A percentile compares a stretch with the other conserved stretches of the same genome.
phyloP scores from a whole-genome alignment of 2,329 filamentous ascomycete genomes.

The Sporothrix protearum region DNA sequence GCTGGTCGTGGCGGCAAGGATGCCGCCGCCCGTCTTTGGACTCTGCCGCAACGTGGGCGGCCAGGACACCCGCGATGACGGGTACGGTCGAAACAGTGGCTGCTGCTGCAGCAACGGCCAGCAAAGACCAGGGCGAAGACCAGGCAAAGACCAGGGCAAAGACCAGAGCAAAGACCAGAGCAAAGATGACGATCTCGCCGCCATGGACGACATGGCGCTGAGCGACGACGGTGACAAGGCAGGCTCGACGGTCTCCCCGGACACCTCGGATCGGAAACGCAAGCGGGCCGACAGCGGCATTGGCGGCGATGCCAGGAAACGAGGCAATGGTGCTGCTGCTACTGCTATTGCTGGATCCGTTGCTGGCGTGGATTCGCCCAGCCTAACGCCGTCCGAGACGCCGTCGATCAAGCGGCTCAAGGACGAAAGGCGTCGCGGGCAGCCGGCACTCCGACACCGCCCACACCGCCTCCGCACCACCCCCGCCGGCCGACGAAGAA shows the following conservation, averaged over 20 bases:
- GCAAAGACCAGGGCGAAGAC: too few species aligned
- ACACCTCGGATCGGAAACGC: slow-evolving; percentile 57
- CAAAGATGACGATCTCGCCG: slow-evolving; percentile 28
- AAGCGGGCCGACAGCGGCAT: slow-evolving; percentile 52
- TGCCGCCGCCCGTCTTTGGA: neutral
- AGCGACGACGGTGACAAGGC: slow-evolving; percentile 37
- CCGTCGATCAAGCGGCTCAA: slow-evolving; percentile 53
- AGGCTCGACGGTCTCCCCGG: slow-evolving; percentile 40
- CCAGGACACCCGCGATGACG: slow-evolving; percentile 6
- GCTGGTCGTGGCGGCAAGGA: neutral
- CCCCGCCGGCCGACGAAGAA: slow-evolving; percentile 20
- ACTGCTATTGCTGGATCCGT: neutral
- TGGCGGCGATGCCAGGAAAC: neutral
- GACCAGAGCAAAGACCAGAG: too few species aligned
- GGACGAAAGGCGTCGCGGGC: slow-evolving; percentile 41
- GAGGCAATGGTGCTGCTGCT: neutral
- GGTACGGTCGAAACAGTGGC: neutral
- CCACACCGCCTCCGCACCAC: slow-evolving; percentile 39
- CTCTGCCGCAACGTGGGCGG: neutral
- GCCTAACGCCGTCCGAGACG: slow-evolving; percentile 50
- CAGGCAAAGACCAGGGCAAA: too few species aligned
- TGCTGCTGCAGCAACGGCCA: slow-evolving; percentile 28
- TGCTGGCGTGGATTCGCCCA: slow-evolving; percentile 40
- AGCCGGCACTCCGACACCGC: slow-evolving; percentile 44
- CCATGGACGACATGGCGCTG: slow-evolving; percentile 39